Evolutionary conservation across 495 filamentous ascomycete species (phyloP), one percentile per base, ranked within the genome.

Genomic region (Friedmanniomyces endolithicus): DNA sequence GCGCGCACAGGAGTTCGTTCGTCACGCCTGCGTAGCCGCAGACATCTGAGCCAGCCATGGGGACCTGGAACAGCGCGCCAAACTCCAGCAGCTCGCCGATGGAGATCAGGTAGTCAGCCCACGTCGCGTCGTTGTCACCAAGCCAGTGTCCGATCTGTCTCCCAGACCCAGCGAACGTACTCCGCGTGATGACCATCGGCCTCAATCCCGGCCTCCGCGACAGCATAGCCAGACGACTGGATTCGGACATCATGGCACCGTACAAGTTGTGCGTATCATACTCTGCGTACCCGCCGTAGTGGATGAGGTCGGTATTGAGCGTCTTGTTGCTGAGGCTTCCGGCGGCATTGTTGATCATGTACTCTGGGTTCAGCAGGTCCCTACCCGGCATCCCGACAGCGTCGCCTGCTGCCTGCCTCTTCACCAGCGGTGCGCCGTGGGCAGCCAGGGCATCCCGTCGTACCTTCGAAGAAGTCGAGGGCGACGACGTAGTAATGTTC

Each of bases 251-350:
- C 86, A 92, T 87, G 9, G 78, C 81, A 37, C 88, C 88, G 66
- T 87, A 59, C n/a, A 94, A 68, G 64, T 95, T 95, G 68, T 95
- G 88, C 1, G 80, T 83, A 58, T 87, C 88, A 64, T 90, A 90
- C 67, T 88, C 83, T 16, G 68, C 69, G 49, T 81, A 74, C 1
- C 84, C 85, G 57, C 85, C 83, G 44, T 81, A 72, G 66, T 94
- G 86, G 6, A 85, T 72, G 33, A 92, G 65, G 66, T 88, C 76
- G 2, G 87, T 89, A 60, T 82, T 73, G 48, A 89, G 77, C 0
- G 88, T 90, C 56, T 81, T 76, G 68, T 85, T 84, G 37, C 77
- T 82, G 41, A 94, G 71, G 6, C 77, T 76, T 17, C 83, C 84
- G 44, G 77, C 81, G 40, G 75, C 79, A 66, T 92, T 88, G 57